Evolutionary conservation across 352 stramenopile genomes (phyloP).

Genomic region (Phytophthora lateralis): DNA sequence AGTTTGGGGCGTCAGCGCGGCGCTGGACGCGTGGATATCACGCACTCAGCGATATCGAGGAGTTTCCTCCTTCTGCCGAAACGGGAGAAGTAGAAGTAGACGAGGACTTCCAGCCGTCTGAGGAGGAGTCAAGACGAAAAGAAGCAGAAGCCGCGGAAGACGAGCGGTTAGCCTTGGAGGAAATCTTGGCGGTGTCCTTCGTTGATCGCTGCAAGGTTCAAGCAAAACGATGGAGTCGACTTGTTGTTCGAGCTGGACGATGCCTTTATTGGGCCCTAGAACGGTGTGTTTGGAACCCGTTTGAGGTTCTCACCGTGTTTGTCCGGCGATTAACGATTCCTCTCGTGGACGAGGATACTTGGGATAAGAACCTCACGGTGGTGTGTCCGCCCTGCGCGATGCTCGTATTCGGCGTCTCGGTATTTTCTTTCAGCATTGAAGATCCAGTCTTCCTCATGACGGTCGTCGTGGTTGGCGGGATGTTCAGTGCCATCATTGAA

Average conservation of each 20-base stretch:
- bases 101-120: conserved; percentile 11
- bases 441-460: conserved; percentile 54
- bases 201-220: conserved; percentile 23
- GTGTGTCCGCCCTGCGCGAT: conserved; percentile 70
- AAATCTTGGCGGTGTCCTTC: conserved; percentile 17
- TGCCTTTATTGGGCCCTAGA: conserved; percentile 43
- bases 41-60: conserved; percentile 61
- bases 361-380: conserved; percentile 76
- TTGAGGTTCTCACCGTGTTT: conserved; percentile 75
- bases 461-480: conserved; percentile 48
- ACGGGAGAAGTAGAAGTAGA: conserved; percentile 21
- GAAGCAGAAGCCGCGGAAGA: conserved; percentile 24
- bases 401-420: conserved; percentile 55
- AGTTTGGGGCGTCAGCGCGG: conserved; percentile 59
- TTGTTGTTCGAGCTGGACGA: conserved; percentile 16
- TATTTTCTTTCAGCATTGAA: conserved; percentile 55
- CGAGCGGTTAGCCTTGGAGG: conserved; percentile 24
- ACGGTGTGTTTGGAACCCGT: conserved; percentile 66
- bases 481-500: conserved; percentile 51
- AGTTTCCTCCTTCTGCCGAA: conserved; percentile 40
- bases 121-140: conserved; percentile 30
- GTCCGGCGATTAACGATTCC: conserved; percentile 75
- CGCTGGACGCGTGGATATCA: conserved; percentile 77
- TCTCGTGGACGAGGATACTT: conserved; percentile 80
- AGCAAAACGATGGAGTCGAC: conserved; percentile 32